phyloP scores from a whole-genome alignment of 176 grass and related monocot species.

The Thalia dealbata region DNA sequence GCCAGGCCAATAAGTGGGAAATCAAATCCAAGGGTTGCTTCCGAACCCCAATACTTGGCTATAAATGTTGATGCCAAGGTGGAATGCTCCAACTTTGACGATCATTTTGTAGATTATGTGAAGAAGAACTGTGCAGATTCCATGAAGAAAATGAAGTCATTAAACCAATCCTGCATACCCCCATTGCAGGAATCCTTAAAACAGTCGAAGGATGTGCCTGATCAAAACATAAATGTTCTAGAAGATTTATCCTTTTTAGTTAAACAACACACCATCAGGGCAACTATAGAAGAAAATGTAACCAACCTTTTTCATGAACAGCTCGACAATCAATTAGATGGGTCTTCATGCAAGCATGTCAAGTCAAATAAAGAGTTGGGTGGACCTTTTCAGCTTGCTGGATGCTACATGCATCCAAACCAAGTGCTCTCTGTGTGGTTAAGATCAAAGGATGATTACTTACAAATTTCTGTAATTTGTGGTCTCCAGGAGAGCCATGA shows the following conservation, averaged over 20 bases:
- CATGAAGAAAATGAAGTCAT: neutral
- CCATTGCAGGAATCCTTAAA: neutral
- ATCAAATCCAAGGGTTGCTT: neutral
- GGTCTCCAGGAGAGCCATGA: conserved; percentile 40
- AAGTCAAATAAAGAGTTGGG: conserved; percentile 20
- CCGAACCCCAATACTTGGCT: neutral
- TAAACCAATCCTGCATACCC: neutral
- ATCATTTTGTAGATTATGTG: neutral
- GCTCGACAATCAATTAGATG: conserved; percentile 19
- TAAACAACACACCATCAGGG: neutral
- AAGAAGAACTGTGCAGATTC: neutral
- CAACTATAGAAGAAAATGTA: neutral
- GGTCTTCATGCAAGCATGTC: conserved; percentile 10
- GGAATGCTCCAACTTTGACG: conserved; percentile 1
- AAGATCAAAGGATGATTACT: conserved; percentile 35
- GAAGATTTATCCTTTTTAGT: neutral
- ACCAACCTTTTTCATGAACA: neutral
- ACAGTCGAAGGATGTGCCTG: neutral
- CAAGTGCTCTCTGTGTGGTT: conserved; percentile 63
- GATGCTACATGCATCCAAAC: conserved; percentile 54
- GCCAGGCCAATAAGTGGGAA: neutral
- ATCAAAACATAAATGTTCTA: neutral
- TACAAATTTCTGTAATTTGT: conserved; percentile 63
- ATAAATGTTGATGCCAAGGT: neutral
- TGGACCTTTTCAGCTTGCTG: conserved; percentile 31